Evolutionary conservation across 345 rosid species (phyloP).

Genomic region (Dipteronia sinensis): DNA sequence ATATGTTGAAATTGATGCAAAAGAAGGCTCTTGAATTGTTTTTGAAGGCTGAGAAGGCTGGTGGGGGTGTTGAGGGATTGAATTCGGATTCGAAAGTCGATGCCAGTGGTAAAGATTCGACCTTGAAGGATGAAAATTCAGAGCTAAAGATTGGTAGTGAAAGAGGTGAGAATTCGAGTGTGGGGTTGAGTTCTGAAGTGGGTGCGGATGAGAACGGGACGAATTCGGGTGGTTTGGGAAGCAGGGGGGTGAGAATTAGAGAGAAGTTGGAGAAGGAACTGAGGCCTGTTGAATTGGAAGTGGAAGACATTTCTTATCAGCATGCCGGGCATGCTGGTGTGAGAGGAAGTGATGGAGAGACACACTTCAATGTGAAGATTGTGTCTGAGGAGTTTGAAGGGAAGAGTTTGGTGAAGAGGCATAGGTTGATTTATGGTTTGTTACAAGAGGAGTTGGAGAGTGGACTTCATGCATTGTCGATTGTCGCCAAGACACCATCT

Average conservation of each 20-base stretch:
- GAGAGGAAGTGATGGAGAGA: slow-evolving; percentile 76
- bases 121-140: background rate
- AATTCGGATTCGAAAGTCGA: slow-evolving; percentile 13
- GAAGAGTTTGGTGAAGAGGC: slow-evolving; percentile 91
- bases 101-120: background rate
- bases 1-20: slow-evolving; percentile 93
- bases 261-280: slow-evolving; percentile 74
- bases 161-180: background rate
- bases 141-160: slow-evolving; percentile 11
- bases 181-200: slow-evolving; percentile 20
- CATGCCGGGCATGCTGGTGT: slow-evolving; percentile 96
- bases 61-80: slow-evolving; percentile 14
- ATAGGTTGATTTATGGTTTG: slow-evolving; percentile 68
- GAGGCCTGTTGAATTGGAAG: slow-evolving; percentile 60
- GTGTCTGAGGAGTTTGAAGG: slow-evolving; percentile 85
- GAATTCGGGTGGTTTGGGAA: slow-evolving; percentile 38
- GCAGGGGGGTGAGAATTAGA: slow-evolving; percentile 72
- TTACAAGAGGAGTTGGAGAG: slow-evolving; percentile 79
- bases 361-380: slow-evolving; percentile 82
- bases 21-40: slow-evolving; percentile 67
- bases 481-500: slow-evolving; percentile 82
- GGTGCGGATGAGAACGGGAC: background rate
- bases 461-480: slow-evolving; percentile 87
- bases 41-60: slow-evolving; percentile 38
- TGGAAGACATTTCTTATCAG: slow-evolving; percentile 88